Conservation (phyloP, 169 alveolate genomes). For the Cryptosporidium tyzzeri region DNA sequence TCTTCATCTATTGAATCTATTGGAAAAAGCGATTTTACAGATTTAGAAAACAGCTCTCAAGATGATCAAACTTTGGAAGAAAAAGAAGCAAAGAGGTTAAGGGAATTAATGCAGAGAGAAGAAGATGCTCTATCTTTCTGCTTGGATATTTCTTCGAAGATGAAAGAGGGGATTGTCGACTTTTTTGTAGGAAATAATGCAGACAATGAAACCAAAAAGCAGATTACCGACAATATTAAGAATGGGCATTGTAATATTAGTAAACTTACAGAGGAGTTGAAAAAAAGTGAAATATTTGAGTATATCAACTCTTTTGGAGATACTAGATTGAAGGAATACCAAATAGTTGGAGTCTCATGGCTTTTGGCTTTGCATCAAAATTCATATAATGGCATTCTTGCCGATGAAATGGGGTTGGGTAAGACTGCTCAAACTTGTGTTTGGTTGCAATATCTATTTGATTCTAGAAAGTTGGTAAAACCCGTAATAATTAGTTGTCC, state of each 20-base stretch:
- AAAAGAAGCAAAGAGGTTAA: constrained; percentile 5
- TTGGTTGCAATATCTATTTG: constrained; percentile 81
- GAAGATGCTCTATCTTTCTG: constrained; percentile 48
- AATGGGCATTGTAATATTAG: constrained; percentile 64
- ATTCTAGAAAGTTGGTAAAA: constrained; percentile 75
- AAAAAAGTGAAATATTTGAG: constrained; percentile 14
- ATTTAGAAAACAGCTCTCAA: constrained; percentile 1
- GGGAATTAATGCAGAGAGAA: constrained; percentile 19
- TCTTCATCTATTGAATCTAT: background rate
- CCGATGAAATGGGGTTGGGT: constrained; percentile 94
- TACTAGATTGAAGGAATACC: constrained; percentile 84
- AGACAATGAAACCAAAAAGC: background rate
- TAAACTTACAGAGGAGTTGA: constrained; percentile 17
- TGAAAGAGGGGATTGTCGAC: constrained; percentile 64
- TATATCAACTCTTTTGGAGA: constrained; percentile 13
- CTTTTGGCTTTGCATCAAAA: constrained; percentile 85
- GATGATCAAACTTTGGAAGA: constrained; percentile 7
- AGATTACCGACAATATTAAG: constrained; percentile 15
- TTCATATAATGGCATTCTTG: constrained; percentile 88
- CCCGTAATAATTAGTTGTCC: constrained; percentile 88
- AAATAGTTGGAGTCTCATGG: constrained; percentile 91
- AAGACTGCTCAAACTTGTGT: constrained; percentile 91
- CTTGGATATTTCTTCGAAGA: constrained; percentile 30
- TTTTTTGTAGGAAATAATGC: constrained; percentile 38
- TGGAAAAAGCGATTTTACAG: background rate